Base-by-base conservation (phyloP, 2,329 filamentous ascomycete species). In the Fonsecaea pugnacius region DNA sequence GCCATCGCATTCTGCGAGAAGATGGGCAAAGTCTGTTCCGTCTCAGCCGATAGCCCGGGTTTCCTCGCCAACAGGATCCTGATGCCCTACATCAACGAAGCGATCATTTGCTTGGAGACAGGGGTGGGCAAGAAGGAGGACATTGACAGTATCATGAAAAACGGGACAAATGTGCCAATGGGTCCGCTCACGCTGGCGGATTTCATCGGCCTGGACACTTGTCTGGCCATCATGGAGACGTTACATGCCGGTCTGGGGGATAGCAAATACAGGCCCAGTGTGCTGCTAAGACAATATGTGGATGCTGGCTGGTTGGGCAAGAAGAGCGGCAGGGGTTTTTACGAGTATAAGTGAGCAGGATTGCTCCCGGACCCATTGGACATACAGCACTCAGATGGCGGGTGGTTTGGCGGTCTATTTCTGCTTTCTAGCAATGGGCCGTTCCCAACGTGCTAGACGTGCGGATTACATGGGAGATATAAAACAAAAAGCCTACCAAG, bases 31-130 rank as follows among this genome's bases (percentile, higher is more conserved):
- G 84, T 98, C 58, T 82, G 92, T 0, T 96, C 93, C 3, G 86
- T 91, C 33, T 96, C 92, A 14, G 91, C 91, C 16, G 95, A 99
- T 77, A 87, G 91, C 0, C 95, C 95, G 0, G 95, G 95, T 1
- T 99, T 99, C 82, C 83, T 99, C 27, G 95, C 95, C 35, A 99
- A 99, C 77, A 85, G 95, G 9, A 99, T 99, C 67, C 81, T 99
- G 65, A 99, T 99, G 95, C 95, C 95, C 0, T 99, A 99, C 76
- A 97, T 99, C 82, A 99, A 99, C 76, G 95, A 99, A 80, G 95
- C 96, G 8, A 84, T 99, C 71, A 94, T 96, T 69, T 99, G 95
- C 78, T 83, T 99, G 14, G 95, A 99, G 80, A 97, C 95, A 0
- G 91, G 91, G 2, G 88, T 99, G 0, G 95, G 95, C 18, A 85